phyloP scores from a whole-genome alignment of 2,329 filamentous ascomycete species.

The Pestalotiopsis sp. region DNA sequence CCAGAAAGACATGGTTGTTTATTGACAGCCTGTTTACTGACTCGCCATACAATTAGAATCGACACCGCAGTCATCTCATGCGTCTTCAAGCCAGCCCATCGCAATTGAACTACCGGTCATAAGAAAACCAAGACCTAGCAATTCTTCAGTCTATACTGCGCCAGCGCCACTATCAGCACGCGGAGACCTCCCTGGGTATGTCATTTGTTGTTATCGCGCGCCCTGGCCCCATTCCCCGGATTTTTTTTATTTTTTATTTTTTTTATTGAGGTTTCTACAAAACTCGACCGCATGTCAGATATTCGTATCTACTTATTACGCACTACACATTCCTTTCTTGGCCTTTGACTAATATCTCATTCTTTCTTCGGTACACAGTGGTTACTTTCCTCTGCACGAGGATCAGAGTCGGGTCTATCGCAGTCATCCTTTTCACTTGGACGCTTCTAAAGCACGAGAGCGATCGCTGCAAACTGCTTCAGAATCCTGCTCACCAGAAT shows the following conservation, averaged over 20 bases:
- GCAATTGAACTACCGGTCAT: constrained; percentile 51
- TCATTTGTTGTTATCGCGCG: constrained; percentile 15
- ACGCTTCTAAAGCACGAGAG: constrained; percentile 39
- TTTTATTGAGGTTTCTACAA: background rate
- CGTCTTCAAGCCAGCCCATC: constrained; percentile 48
- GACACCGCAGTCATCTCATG: constrained; percentile 20
- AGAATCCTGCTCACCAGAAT: constrained; percentile 27
- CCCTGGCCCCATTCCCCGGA: no score
- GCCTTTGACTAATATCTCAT: background rate
- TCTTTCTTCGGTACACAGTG: constrained; percentile 38
- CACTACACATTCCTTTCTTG: background rate
- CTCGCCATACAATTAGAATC: constrained; percentile 20
- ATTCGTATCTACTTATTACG: background rate
- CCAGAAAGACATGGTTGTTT: constrained; percentile 4
- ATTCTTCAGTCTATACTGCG: constrained; percentile 42
- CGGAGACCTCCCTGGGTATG: constrained; percentile 61
- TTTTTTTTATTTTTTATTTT: no score
- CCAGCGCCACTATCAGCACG: constrained; percentile 56
- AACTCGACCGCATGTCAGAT: background rate
- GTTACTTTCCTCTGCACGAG: constrained; percentile 63
- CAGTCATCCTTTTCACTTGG: constrained; percentile 53
- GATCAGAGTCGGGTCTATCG: constrained; percentile 51
- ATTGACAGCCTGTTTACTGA: constrained; percentile 20
- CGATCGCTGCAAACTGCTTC: constrained; percentile 35
- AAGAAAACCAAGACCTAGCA: constrained; percentile 36